Evolutionary conservation across 2,329 filamentous ascomycete species (phyloP).

Genomic region (Talaromyces sp.): DNA sequence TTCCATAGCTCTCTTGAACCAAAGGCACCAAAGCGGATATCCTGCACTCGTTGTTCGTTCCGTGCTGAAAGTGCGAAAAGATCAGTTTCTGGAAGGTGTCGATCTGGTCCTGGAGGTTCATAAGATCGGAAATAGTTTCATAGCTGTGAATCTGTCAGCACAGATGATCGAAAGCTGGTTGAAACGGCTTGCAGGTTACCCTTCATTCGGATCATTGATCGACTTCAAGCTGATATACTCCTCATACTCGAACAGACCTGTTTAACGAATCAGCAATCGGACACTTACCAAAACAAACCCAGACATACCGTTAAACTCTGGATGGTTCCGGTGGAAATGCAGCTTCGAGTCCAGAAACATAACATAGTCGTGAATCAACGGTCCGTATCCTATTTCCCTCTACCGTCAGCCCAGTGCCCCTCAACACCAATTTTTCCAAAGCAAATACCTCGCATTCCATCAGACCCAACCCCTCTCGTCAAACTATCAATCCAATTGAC

Average conservation of each 20-base stretch:
- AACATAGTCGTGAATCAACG: constrained; percentile 93
- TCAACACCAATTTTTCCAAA: background rate
- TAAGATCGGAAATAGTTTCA: constrained; percentile 93
- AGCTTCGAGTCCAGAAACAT: constrained; percentile 92
- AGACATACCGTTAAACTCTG: constrained; percentile 81
- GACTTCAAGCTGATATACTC: constrained; percentile 97
- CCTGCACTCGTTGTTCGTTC: constrained; percentile 90
- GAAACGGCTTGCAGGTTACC: constrained; percentile 44
- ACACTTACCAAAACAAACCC: background rate
- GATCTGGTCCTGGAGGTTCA: constrained; percentile 96
- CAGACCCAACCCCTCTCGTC: constrained; percentile 72
- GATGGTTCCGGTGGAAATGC: constrained; percentile 92
- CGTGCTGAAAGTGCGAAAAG: constrained; percentile 89
- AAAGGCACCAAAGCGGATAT: constrained; percentile 90
- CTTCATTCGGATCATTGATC: constrained; percentile 98
- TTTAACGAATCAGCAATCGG: constrained; percentile 6
- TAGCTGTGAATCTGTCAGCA: constrained; percentile 42
- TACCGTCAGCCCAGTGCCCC: background rate
- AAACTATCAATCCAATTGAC: constrained; percentile 88
- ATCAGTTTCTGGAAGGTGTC: constrained; percentile 98
- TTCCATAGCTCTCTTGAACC: constrained; percentile 96
- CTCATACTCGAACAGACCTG: constrained; percentile 89
- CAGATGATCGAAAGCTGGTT: background rate
- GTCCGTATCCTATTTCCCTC: constrained; percentile 60
- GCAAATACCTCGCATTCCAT: constrained; percentile 67